Evolutionary conservation across 1,284 basidiomycete species (phyloP).

Genomic region (Ceratobasidium sp.): DNA sequence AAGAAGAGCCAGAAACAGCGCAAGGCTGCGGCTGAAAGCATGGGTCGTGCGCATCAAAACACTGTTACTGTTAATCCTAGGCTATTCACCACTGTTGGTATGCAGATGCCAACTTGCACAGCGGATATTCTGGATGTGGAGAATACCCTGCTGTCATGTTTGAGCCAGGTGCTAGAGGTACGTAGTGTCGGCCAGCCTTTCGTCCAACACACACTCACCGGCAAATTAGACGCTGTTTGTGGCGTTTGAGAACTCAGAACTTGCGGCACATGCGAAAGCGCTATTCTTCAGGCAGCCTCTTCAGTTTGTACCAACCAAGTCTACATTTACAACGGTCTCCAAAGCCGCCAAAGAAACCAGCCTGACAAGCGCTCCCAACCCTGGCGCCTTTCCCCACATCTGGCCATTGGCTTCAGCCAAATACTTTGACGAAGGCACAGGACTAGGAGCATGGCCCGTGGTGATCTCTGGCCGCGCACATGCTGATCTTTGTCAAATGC

Average conservation of each 20-base stretch:
- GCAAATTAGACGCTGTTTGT: neutral
- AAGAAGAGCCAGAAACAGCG: neutral
- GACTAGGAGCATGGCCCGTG: constrained; percentile 11
- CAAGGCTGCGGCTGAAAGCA: too few species aligned
- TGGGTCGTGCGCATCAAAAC: neutral
- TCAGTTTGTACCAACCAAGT: neutral
- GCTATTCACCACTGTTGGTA: neutral
- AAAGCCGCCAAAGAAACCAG: neutral
- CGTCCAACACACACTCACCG: neutral
- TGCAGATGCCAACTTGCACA: neutral
- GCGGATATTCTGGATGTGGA: neutral
- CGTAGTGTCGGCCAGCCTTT: neutral
- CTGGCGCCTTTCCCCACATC: neutral
- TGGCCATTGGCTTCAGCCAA: neutral
- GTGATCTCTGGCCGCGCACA: constrained; percentile 10
- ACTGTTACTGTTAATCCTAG: neutral
- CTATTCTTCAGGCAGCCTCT: neutral
- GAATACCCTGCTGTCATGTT: neutral
- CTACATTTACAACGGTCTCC: neutral
- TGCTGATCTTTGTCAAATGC: constrained; percentile 18
- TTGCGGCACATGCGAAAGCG: neutral
- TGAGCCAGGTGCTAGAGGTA: neutral
- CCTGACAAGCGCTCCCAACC: neutral
- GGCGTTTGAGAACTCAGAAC: neutral
- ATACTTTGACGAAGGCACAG: neutral